These are phyloP conservation scores for Xylaria flabelliformis DNA, from an alignment of 495 filamentous ascomycete species.

Conservation along the genomic window DNA sequence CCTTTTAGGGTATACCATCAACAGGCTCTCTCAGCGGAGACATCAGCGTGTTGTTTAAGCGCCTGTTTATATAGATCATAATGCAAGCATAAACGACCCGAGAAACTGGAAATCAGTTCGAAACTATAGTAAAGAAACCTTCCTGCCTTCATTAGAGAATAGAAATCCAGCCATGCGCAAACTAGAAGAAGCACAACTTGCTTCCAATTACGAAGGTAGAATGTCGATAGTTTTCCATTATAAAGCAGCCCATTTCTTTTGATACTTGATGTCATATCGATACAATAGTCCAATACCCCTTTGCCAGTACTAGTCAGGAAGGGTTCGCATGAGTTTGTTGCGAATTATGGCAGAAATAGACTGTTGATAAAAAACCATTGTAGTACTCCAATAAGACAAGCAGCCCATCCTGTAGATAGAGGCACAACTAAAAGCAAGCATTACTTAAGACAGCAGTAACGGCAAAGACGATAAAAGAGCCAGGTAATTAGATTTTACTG, in stretches of 20 bases:
- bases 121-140: not conserved
- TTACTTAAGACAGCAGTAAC: not conserved
- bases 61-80: conserved; percentile 3
- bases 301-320: no score
- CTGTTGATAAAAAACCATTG: no score
- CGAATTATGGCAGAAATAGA: no score
- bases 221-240: no score
- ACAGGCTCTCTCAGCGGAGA: not conserved
- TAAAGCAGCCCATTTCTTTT: no score
- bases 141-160: not conserved
- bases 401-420: not conserved
- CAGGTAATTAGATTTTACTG: not conserved
- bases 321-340: no score
- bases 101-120: not conserved
- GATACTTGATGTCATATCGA: no score
- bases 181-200: not conserved
- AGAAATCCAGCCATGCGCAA: not conserved
- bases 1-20: conserved; percentile 12
- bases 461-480: not conserved
- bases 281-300: no score
- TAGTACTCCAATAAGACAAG: not conserved
- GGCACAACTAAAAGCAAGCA: no score
- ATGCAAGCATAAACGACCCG: conserved; percentile 5
- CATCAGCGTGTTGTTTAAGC: not conserved
- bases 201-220: not conserved